Percentiles rank a stretch among this genome's conserved stretches.
Evolutionary conservation across 2,329 filamentous ascomycete genomes (phyloP).

Genomic region (Pleurostoma richardsiae): DNA sequence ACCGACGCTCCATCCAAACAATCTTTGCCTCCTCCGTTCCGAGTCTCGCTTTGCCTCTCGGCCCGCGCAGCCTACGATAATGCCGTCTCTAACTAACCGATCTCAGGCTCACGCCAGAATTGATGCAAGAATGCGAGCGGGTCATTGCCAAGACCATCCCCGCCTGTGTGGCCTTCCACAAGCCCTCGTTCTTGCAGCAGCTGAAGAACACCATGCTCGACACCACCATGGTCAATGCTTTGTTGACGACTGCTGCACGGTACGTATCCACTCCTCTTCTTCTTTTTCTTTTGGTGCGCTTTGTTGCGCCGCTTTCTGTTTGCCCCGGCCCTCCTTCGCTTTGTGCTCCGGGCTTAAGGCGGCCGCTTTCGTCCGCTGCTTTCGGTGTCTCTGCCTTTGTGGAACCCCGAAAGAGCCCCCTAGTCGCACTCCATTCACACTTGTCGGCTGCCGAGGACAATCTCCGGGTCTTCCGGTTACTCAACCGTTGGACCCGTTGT

Average conservation of each 20-base stretch:
- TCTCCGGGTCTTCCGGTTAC: too few relatives aligned
- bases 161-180: conserved; percentile 58
- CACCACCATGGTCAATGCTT: conserved; percentile 50
- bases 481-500: too few relatives aligned
- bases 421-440: too few relatives aligned
- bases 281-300: conserved; percentile 6
- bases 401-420: too few relatives aligned
- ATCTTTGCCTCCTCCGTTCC: neutral
- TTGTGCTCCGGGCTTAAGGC: neutral
- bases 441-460: too few relatives aligned
- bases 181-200: conserved; percentile 56
- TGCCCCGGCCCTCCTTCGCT: conserved; percentile 4
- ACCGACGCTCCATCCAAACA: neutral
- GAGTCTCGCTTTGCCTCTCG: neutral
- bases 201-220: conserved; percentile 53
- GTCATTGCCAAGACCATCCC: conserved; percentile 57
- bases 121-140: conserved; percentile 54
- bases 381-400: neutral
- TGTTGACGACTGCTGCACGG: conserved; percentile 53
- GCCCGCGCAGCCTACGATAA: neutral
- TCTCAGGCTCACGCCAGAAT: conserved; percentile 47
- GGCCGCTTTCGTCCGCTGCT: neutral
- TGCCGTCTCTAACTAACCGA: neutral
- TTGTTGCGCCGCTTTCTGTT: neutral
- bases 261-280: conserved; percentile 28